Base-by-base conservation (phyloP, 495 filamentous ascomycete genomes). In the Talaromyces wortmannii region DNA sequence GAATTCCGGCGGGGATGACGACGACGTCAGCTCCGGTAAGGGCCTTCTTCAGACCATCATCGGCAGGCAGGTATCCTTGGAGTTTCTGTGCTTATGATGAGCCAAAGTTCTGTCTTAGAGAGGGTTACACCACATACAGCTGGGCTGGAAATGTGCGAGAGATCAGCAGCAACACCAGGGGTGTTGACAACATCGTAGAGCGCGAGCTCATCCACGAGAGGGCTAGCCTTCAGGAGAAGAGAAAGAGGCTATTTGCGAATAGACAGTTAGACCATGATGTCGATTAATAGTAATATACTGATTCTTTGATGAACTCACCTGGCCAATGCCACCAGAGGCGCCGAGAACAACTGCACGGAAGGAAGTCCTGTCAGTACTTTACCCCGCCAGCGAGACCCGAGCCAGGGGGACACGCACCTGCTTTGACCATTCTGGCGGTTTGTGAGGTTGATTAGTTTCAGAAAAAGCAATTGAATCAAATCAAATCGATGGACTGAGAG, bases 111-210 rank as follows among this genome's bases (percentile, higher is more conserved):
- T 23, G 23, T 23, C 23, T 23, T 4, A 60, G 4, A 6, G 31
- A 10, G 45, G 17, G n/a, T 16, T 5, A 7, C n/a, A 15, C 50
- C 13, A 78, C 90, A 61, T 83, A 97, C 92, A 60, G 95, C 94
- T 52, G 83, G 81, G 42, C 91, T 89, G 45, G 94, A 96, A 76
- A 98, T 97, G 76, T 98, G 94, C 51, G 94, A 96, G 51, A 98
- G 84, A 68, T 98, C 94, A 57, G 94, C 85, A 44, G 92, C 85
- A 55, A 98, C 94, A 70, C 94, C 94, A 57, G 92, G 92, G 45
- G 92, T 95, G 81, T 97, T 96, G 70, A 97, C 94, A 57, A 97
- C 91, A 92, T 97, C 94, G 81, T 96, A 98, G 59, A 98, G 86
- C 51, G 91, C 78, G 66, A 98, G 87, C 78, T 97, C 88, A 63